Conservation (phyloP, 1,284 basidiomycete species). For the Apiotrichum gamsii region DNA sequence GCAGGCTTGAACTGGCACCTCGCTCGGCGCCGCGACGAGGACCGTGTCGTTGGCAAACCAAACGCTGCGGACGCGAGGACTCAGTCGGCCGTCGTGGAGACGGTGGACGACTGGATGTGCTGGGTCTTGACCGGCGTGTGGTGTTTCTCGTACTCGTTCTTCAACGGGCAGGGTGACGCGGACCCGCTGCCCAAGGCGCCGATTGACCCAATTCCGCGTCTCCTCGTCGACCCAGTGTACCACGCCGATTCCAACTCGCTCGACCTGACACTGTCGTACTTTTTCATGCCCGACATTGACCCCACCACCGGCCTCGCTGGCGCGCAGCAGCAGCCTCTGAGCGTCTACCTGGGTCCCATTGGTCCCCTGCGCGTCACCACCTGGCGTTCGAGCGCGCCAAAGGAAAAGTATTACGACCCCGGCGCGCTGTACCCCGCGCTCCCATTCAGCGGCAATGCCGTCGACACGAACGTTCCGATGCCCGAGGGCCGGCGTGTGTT, state of each 20-base stretch:
- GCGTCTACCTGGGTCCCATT: slow-evolving; percentile 81
- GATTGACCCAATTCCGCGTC: slow-evolving; percentile 77
- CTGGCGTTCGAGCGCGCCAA: slow-evolving; percentile 35
- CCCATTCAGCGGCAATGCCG: slow-evolving; percentile 6
- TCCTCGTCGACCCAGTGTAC: slow-evolving; percentile 72
- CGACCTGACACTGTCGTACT: slow-evolving; percentile 75
- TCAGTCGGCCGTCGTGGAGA: slow-evolving; percentile 17
- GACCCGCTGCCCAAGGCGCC: slow-evolving; percentile 13
- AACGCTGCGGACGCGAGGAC: slow-evolving; percentile 5
- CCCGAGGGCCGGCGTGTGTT: slow-evolving; percentile 17
- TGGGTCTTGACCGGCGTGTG: slow-evolving; percentile 93
- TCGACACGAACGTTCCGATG: slow-evolving; percentile 2
- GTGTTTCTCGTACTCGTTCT: slow-evolving; percentile 34
- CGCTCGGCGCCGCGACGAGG: slow-evolving; percentile 15
- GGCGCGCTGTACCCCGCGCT: slow-evolving; percentile 14
- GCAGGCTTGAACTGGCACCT: slow-evolving; percentile 26
- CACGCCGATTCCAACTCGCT: slow-evolving; percentile 58
- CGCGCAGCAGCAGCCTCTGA: slow-evolving; percentile 50
- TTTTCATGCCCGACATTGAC: slow-evolving; percentile 50
- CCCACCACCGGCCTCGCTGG: slow-evolving; percentile 32
- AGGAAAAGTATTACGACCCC: slow-evolving; percentile 20
- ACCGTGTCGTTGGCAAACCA: slow-evolving; percentile 4
- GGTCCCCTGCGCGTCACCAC: slow-evolving; percentile 60
- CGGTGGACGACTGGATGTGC: slow-evolving; percentile 84
- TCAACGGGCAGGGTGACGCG: slow-evolving; percentile 13